Evolutionary conservation across 2,329 filamentous ascomycete species (phyloP).

Genomic region (Juglanconis oblonga): DNA sequence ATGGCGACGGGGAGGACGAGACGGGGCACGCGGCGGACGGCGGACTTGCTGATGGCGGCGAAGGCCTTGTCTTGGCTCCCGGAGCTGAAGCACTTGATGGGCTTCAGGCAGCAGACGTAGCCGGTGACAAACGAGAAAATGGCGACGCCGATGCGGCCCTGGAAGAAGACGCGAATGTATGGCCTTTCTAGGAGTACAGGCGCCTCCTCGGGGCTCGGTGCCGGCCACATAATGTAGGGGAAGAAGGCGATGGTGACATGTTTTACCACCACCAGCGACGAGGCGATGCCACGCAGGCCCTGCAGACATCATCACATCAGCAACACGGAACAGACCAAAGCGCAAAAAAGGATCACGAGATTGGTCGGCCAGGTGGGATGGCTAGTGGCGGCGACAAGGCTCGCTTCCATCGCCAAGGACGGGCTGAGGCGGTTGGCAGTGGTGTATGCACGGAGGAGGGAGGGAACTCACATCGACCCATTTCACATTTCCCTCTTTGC

Average conservation of each 20-base stretch:
- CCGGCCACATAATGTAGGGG: slow-evolving; percentile 17
- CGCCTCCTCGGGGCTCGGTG: slow-evolving; percentile 10
- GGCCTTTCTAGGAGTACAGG: slow-evolving; percentile 14
- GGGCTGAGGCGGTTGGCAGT: not conserved
- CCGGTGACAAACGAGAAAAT: slow-evolving; percentile 20
- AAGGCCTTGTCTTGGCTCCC: slow-evolving; percentile 18
- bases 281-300: slow-evolving; percentile 20
- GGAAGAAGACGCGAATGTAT: slow-evolving; percentile 16
- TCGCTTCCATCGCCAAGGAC: not conserved
- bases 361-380: not conserved
- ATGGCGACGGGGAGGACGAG: slow-evolving; percentile 17
- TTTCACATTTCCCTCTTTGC: slow-evolving; percentile 19
- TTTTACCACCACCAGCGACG: slow-evolving; percentile 18
- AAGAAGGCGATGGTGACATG: slow-evolving; percentile 17
- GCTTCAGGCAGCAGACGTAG: slow-evolving; percentile 16
- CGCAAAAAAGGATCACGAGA: not conserved
- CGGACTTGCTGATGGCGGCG: slow-evolving; percentile 18
- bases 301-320: not conserved
- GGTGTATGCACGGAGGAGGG: not conserved
- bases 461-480: slow-evolving; percentile 18
- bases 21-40: slow-evolving; percentile 17
- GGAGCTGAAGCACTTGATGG: slow-evolving; percentile 13
- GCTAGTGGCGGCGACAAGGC: not conserved
- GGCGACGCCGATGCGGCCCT: slow-evolving; percentile 19
- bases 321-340: slow-evolving; percentile 56